Evolutionary conservation across 495 filamentous ascomycete species (phyloP).

Genomic region (Penicillium argentinense): DNA sequence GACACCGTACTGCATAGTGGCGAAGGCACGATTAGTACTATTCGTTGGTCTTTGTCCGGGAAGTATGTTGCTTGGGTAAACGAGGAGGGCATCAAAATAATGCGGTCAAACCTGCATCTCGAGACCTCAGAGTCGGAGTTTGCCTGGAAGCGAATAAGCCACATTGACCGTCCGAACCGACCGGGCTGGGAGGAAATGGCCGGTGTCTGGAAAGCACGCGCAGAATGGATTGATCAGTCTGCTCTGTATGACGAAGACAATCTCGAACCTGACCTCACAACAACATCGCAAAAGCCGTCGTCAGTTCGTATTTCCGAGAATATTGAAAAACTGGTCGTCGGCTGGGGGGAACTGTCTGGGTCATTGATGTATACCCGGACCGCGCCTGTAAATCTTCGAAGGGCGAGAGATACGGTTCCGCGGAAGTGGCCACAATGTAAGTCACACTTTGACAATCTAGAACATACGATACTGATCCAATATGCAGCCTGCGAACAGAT

Average conservation of each 20-base stretch:
- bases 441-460: conserved; percentile 28
- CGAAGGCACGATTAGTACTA: conserved; percentile 84
- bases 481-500: conserved; percentile 79
- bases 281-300: conserved; percentile 14
- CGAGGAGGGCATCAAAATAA: conserved; percentile 95
- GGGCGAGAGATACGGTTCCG: conserved; percentile 71
- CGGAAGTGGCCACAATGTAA: conserved; percentile 88
- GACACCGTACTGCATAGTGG: conserved; percentile 89
- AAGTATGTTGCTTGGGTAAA: conserved; percentile 93
- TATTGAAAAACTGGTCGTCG: conserved; percentile 81
- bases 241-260: conserved; percentile 62
- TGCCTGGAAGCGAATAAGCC: conserved; percentile 94
- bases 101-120: conserved; percentile 84
- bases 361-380: conserved; percentile 87
- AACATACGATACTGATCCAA: not conserved
- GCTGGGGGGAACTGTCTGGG: conserved; percentile 97
- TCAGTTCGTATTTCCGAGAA: conserved; percentile 30
- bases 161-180: conserved; percentile 78
- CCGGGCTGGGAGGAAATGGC: conserved; percentile 93
- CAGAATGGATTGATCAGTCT: conserved; percentile 88
- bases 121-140: conserved; percentile 73
- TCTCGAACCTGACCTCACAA: conserved; percentile 44
- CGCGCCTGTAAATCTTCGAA: conserved; percentile 67
- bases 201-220: conserved; percentile 84
- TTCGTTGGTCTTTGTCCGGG: conserved; percentile 90